Base-by-base conservation (phyloP, 352 stramenopile species). In the Phytophthora multivora region DNA sequence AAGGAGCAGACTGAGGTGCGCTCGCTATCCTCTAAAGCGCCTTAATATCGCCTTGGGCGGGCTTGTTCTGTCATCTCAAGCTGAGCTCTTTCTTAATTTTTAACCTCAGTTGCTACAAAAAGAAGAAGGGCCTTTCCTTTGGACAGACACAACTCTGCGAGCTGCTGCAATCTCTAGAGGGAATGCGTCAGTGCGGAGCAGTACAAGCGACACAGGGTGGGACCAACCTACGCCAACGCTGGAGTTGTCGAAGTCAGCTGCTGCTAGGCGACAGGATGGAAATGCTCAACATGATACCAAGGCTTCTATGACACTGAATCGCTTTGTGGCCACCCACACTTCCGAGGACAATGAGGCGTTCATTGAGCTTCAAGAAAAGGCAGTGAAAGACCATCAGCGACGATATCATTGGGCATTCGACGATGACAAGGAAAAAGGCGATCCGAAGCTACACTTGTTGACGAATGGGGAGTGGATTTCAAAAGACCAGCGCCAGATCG, bases 281-380 rank as follows among this genome's bases (percentile, higher is more conserved):
- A 50, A 46, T 36, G 23, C 12, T 16, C 50, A 51, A 25, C 38
- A 52, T 25, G 50, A 66, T n/a, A 13, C 15, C 41, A 73, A 40
- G n/a, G 5, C 18, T 15, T 40, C 21, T 8, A 86, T 89, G 78
- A 88, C 83, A 39, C 70, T 95, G 38, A 83, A 90, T 43, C 66
- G 58, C 16, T 95, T 93, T 68, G 79, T 93, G 66, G 80, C 82
- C 30, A 91, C 79, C 0, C 80, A 96, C 62, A 96, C 87, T 33
- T 94, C 87, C 0, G 87, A 96, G 51, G 87, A 96, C 69, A 96
- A 96, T 46, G 79, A 83, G 11, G 69, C 85, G 18, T 96, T 93
- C 52, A 75, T 79, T 13, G 83, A 83, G 46, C 63, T 96, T 13
- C 87, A 94, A 59, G 74, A 88, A 35, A 85, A 96, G 46, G 55